Evolutionary conservation across 345 rosid genomes (phyloP), one percentile per base, ranked within the genome.

Genomic region (Fremontodendron californicum): DNA sequence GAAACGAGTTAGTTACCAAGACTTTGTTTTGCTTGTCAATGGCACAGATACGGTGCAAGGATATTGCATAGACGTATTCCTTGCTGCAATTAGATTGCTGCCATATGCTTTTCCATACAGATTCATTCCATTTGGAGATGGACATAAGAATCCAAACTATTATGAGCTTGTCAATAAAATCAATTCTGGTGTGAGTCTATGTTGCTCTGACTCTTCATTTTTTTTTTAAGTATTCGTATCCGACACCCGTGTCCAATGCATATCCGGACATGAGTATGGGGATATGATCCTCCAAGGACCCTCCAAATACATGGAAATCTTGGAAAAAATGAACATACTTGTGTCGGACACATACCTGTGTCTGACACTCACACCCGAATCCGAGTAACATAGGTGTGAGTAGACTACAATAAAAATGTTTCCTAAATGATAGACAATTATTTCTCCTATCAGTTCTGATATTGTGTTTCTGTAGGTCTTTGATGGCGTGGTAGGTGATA

Each of bases 101-200:
- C 84, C 97, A 3, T 93, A 91, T 82, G 81, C 97, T 21, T 90
- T 90, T 83, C 96, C 99, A 46, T 84, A 89, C 74, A 84, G 86
- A 82, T 90, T 95, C 69, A 31, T 92, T 46, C 91, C 84, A 0
- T 93, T 87, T 72, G 99, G 98, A 80, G 97, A 95, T 80, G 99
- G 92, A 51, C 89, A 35, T 43, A 77, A 82, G 82, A 95, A 95
- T 75, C 98, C 98, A 12, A 89, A 57, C 86, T 95, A 81, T 82
- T 70, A 77, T n/a, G 91, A 92, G 33, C 89, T 95, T 37, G 93
- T 92, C 62, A 78, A 81, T 73, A 78, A 83, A 85, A 79, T 95
- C 74, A 79, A 84, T 35, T 42, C 86, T 13, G 88, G 89, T 79
- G 99, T 92, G 81, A 91, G 97, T 90, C n/a, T n/a, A n/a, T n/a